Evolutionary conservation across 441 rosid genomes (phyloP), one percentile per base, ranked within the genome.

Genomic region (Theobroma grandiflorum): DNA sequence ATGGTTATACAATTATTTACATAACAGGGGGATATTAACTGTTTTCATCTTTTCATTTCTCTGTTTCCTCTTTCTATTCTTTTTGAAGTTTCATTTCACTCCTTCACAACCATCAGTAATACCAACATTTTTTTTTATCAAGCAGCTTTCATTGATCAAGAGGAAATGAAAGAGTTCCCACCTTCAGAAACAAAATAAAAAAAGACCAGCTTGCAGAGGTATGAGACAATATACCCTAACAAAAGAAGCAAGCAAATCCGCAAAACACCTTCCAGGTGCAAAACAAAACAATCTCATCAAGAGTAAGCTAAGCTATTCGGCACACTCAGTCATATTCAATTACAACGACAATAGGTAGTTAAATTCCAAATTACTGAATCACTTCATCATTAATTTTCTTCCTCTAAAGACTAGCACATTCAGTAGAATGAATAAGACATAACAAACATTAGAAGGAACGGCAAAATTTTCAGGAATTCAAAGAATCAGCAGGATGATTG

Each of bases 71-170:
- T 15, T 15, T 55, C 74, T 31, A 11, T n/a, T 49, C 42, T 26
- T 66, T 66, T 42, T 47, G 7, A 22, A 26, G 16, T 47, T 69
- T 70, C 22, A 70, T 70, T 11, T 26, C n/a, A 8, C 38, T 4
- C 20, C 22, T 70, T 31, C 74, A 49, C 22, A 71, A 50, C 75
- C 20, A 70, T 49, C 22, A 31, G 42, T 70, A 70, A 53, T n/a
- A n/a, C 20, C 40, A 70, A 35, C 31, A 72, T 38, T 12, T 47
- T 33, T n/a, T n/a, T n/a, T n/a, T n/a, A n/a, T n/a, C n/a, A n/a
- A n/a, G n/a, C n/a, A n/a, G n/a, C n/a, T n/a, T n/a, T n/a, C n/a
- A n/a, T n/a, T n/a, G n/a, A n/a, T n/a, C n/a, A n/a, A n/a, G n/a
- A n/a, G n/a, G n/a, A n/a, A n/a, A n/a, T n/a, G n/a, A n/a, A n/a